Conservation (phyloP, 345 rosid species). For the Balakata baccata region DNA sequence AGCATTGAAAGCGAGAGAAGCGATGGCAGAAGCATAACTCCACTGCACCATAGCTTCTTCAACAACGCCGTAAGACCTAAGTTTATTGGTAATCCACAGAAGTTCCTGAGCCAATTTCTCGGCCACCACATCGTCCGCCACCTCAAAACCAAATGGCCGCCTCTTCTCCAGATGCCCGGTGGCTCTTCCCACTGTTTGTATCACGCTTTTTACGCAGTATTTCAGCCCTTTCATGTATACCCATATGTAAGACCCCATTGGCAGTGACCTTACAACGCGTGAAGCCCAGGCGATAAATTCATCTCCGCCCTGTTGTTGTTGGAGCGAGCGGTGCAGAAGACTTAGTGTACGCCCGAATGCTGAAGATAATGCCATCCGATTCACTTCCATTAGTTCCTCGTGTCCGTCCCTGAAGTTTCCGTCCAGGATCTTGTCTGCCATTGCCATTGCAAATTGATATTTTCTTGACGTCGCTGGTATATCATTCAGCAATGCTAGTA, state of each 20-base stretch:
- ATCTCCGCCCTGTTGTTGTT: conserved; percentile 15
- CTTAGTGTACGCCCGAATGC: conserved; percentile 53
- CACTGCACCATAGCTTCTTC: conserved; percentile 65
- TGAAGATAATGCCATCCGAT: conserved; percentile 49
- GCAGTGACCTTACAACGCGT: conserved; percentile 43
- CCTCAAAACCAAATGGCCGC: conserved; percentile 16
- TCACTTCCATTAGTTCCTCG: conserved; percentile 50
- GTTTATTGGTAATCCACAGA: conserved; percentile 56
- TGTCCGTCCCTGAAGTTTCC: conserved; percentile 52
- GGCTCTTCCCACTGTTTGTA: conserved; percentile 32
- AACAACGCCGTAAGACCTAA: conserved; percentile 48
- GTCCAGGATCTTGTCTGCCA: conserved; percentile 79
- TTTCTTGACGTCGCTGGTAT: conserved; percentile 66
- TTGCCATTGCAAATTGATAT: conserved; percentile 65
- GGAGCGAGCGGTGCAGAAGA: conserved; percentile 46
- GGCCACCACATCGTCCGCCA: conserved; percentile 34
- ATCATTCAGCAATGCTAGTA: conserved; percentile 52
- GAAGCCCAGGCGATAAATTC: conserved; percentile 35
- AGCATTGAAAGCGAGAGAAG: conserved; percentile 52
- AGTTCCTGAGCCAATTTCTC: conserved; percentile 80
- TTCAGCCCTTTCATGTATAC: conserved; percentile 51
- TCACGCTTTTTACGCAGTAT: conserved; percentile 33
- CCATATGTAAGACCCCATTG: conserved; percentile 47
- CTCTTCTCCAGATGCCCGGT: conserved; percentile 24
- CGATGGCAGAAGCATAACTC: conserved; percentile 64